Conservation (phyloP, 345 rosid genomes). For the Microcos paniculata region DNA sequence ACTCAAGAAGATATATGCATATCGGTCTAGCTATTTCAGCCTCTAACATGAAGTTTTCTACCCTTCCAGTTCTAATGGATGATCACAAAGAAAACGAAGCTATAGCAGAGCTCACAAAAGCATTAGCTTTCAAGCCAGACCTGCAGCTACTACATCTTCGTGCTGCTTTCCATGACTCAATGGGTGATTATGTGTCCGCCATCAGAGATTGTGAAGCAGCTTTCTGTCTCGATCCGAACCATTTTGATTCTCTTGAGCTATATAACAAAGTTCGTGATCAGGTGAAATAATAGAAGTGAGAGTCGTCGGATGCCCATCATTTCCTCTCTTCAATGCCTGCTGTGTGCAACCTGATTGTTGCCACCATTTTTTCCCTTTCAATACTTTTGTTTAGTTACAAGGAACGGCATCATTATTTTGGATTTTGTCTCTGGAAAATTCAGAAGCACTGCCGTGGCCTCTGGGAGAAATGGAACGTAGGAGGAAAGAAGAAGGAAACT, state of each 20-base stretch:
- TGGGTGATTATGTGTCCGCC: slow-evolving; percentile 55
- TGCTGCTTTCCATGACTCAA: slow-evolving; percentile 90
- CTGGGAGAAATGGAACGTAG: background rate
- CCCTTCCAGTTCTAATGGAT: slow-evolving; percentile 87
- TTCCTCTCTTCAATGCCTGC: slow-evolving; percentile 15
- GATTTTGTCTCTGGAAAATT: slow-evolving; percentile 31
- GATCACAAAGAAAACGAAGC: slow-evolving; percentile 93
- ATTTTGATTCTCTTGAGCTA: slow-evolving; percentile 62
- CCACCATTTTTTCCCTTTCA: slow-evolving; percentile 23
- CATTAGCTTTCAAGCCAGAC: slow-evolving; percentile 85
- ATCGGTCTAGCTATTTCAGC: background rate
- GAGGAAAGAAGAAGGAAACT: slow-evolving; percentile 18
- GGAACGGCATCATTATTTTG: slow-evolving; percentile 35
- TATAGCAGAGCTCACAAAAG: slow-evolving; percentile 76
- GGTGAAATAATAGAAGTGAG: slow-evolving; percentile 33
- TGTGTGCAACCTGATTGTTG: slow-evolving; percentile 23
- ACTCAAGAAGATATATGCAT: slow-evolving; percentile 5
- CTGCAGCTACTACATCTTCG: slow-evolving; percentile 88
- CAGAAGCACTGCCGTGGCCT: slow-evolving; percentile 1
- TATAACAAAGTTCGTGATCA: slow-evolving; percentile 50
- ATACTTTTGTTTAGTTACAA: background rate
- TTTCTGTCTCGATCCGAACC: slow-evolving; percentile 76
- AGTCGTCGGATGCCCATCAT: slow-evolving; percentile 13
- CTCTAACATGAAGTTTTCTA: slow-evolving; percentile 8
- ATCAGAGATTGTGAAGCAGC: slow-evolving; percentile 95